Evolutionary conservation across 176 grass and related monocot genomes (phyloP).

Genomic region (Tuctoria greenei): DNA sequence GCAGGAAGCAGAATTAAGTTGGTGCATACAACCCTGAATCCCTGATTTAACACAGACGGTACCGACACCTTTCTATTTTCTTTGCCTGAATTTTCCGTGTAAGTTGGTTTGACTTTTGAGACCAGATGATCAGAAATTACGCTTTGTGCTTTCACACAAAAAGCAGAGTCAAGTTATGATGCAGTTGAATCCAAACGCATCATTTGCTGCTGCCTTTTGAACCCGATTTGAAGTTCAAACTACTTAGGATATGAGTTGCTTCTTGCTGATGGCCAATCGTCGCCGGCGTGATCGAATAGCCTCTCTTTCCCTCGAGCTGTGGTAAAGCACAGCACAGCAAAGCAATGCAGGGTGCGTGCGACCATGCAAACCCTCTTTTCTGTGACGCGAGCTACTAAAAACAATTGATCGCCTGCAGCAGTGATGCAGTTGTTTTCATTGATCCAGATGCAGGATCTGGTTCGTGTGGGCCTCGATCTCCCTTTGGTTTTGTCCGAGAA

Average conservation of each 20-base stretch:
- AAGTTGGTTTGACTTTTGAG: conserved; percentile 55
- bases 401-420: conserved; percentile 38
- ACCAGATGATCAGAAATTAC: conserved; percentile 12
- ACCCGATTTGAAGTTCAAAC: conserved; percentile 30
- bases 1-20: not conserved
- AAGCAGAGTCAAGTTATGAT: conserved; percentile 9
- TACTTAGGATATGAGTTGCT: not conserved
- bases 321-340: conserved; percentile 34
- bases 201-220: conserved; percentile 17
- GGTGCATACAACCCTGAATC: not conserved
- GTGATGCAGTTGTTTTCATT: conserved; percentile 39
- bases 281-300: conserved; percentile 43
- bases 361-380: conserved; percentile 26
- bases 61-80: conserved; percentile 28
- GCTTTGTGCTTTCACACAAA: conserved; percentile 42
- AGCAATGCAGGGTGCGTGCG: conserved; percentile 4
- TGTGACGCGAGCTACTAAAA: conserved; percentile 24
- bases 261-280: not conserved
- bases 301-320: conserved; percentile 44
- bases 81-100: not conserved
- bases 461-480: conserved; percentile 35
- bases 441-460: conserved; percentile 52
- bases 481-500: conserved; percentile 47
- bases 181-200: not conserved
- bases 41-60: not conserved